phyloP scores from a whole-genome alignment of 768 basidiomycete species.

The Albatrellus ellisii region DNA sequence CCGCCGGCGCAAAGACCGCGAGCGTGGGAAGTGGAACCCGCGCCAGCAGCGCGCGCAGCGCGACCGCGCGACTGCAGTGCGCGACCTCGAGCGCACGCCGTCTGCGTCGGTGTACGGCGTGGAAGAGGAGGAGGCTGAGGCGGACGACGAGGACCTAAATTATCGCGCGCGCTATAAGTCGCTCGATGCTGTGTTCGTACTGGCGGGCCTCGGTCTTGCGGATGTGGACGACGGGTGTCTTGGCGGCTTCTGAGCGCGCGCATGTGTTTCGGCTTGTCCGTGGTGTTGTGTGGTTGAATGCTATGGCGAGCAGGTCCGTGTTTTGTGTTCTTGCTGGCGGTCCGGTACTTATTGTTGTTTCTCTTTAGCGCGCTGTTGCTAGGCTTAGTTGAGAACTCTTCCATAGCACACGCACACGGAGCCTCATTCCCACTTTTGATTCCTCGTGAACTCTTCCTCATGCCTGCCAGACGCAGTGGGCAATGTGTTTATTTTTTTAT shows the following conservation, averaged over 20 bases:
- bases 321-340: too few species aligned
- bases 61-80: background rate
- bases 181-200: slow-evolving; percentile 3
- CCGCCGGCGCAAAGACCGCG: slow-evolving; percentile 10
- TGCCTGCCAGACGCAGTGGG: too few species aligned
- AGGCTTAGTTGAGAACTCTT: too few species aligned
- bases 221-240: slow-evolving; percentile 12
- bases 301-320: too few species aligned
- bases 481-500: too few species aligned
- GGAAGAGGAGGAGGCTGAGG: slow-evolving; percentile 11
- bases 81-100: slow-evolving; percentile 3
- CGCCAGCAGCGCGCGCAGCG: slow-evolving; percentile 5
- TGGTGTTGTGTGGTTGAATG: too few species aligned
- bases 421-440: too few species aligned
- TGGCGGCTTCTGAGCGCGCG: slow-evolving; percentile 10
- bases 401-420: too few species aligned
- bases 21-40: slow-evolving; percentile 11
- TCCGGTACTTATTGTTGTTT: too few species aligned
- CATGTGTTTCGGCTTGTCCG: background rate
- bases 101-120: background rate
- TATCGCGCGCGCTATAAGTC: slow-evolving; percentile 11
- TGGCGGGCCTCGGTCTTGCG: slow-evolving; percentile 11
- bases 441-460: too few species aligned
- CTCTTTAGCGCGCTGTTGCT: too few species aligned
- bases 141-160: slow-evolving; percentile 8